Base-by-base conservation (phyloP, 2,329 filamentous ascomycete species). In the Fusarium buxicola region DNA sequence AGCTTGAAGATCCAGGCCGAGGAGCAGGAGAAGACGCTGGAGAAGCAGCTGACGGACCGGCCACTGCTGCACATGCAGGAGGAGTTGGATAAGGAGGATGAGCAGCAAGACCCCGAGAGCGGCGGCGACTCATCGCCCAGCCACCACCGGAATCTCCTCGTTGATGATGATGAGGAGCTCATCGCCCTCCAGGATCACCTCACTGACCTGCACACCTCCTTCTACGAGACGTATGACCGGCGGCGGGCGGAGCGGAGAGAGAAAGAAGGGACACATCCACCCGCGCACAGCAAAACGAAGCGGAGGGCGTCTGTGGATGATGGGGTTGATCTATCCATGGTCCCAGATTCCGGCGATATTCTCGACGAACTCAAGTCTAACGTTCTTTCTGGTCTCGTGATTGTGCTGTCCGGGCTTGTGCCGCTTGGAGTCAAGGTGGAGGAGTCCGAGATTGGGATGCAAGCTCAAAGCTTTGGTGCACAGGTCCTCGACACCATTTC, bases 31-130 rank as follows among this genome's bases (percentile, higher is more conserved):
- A 92, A 94, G 73, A 86, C 89, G 1, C 85, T 99, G 44, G 90
- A 94, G 72, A 92, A 93, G 59, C 95, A 99, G 76, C 84, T 98
- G 15, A 92, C 89, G 58, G 93, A 97, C 61, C 86, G 94, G 12
- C 95, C 95, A 0, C 79, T 99, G 25, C 80, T 96, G n/a, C 92
- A 95, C 73, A 90, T 96, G 79, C 95, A 99, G 75, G 91, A 97
- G 70, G 84, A 93, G 73, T 83, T 97, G 18, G 95, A 99, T 71
- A 91, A 92, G 68, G 91, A 93, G 70, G 88, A 92, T 35, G 72
- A 75, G 44, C 63, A 70, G 15, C 68, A 74, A 44, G 66, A 66
- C 2, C 18, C 60, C 2, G 72, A 74, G 30, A 51, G 59, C 7
- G 67, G 66, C 18, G 71, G 72, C 18, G 71, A 72, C 5, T 45